A percentile compares a stretch with the other conserved stretches of the same genome.
phyloP scores from a whole-genome alignment of 345 rosid species.

The Gossypium raimondii region DNA sequence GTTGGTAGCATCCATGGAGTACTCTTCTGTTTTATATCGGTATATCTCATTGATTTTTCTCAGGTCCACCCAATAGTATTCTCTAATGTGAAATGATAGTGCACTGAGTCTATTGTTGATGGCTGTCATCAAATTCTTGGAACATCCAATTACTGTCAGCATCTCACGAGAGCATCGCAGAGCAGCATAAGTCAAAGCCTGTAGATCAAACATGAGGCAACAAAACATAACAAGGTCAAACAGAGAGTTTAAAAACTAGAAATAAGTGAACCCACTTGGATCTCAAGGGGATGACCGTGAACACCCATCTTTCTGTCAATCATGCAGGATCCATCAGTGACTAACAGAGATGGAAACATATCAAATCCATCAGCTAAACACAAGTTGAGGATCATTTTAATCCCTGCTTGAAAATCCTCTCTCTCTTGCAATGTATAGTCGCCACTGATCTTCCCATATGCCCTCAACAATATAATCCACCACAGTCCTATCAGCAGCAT shows the following conservation, averaged over 20 bases:
- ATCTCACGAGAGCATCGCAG: constrained; percentile 78
- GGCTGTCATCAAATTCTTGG: constrained; percentile 64
- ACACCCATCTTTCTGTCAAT: constrained; percentile 86
- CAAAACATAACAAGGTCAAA: too few relatives aligned
- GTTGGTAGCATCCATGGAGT: constrained; percentile 73
- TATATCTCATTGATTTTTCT: too few relatives aligned
- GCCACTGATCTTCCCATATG: constrained; percentile 77
- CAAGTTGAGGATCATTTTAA: constrained; percentile 63
- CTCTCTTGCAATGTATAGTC: constrained; percentile 84
- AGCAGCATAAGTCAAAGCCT: constrained; percentile 81
- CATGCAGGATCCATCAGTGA: constrained; percentile 88
- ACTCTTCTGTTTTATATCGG: constrained; percentile 72
- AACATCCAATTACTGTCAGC: constrained; percentile 54
- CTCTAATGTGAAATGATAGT: too few relatives aligned
- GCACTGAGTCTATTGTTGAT: constrained; percentile 79
- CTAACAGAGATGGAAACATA: too few relatives aligned
- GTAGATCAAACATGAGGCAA: constrained; percentile 13
- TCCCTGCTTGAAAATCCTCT: constrained; percentile 82
- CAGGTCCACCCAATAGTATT: too few relatives aligned
- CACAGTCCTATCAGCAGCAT: constrained; percentile 40
- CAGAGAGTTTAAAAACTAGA: not conserved
- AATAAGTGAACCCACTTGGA: constrained; percentile 47
- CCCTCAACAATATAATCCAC: constrained; percentile 33
- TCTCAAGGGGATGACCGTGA: constrained; percentile 89
- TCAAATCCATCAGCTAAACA: constrained; percentile 43